Evolutionary conservation across 2,329 filamentous ascomycete genomes (phyloP).

Genomic region (Xylariales sp.): DNA sequence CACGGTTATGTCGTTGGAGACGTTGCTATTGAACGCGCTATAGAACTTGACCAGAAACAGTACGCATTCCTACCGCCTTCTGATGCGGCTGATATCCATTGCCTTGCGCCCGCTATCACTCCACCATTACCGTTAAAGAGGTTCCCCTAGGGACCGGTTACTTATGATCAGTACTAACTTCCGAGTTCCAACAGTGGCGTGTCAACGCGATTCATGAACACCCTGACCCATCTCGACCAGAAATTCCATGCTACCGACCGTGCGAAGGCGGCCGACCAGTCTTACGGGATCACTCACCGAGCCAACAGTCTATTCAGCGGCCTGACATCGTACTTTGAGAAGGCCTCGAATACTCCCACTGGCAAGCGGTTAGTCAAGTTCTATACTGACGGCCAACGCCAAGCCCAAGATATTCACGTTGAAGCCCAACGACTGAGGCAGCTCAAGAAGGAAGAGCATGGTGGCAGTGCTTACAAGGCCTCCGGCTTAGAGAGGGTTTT

Average conservation of each 20-base stretch:
- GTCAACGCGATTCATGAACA: slow-evolving; percentile 79
- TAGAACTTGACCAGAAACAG: slow-evolving; percentile 90
- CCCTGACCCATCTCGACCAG: slow-evolving; percentile 80
- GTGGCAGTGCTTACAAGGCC: slow-evolving; percentile 69
- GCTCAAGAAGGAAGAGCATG: slow-evolving; percentile 78
- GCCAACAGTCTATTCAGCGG: slow-evolving; percentile 74
- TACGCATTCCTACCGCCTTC: slow-evolving; percentile 3
- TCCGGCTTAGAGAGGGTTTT: slow-evolving; percentile 68
- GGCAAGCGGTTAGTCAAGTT: slow-evolving; percentile 89
- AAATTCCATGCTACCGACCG: slow-evolving; percentile 91
- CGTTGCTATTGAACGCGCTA: slow-evolving; percentile 80
- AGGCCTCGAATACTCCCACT: slow-evolving; percentile 86
- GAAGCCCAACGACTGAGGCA: slow-evolving; percentile 91
- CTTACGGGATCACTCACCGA: slow-evolving; percentile 82
- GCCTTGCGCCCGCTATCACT: not conserved
- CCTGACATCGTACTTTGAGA: slow-evolving; percentile 91
- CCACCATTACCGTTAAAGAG: no score
- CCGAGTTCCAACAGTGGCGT: slow-evolving; percentile 65
- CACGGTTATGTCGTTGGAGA: slow-evolving; percentile 89
- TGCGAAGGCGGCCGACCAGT: slow-evolving; percentile 84
- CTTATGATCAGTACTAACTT: slow-evolving; percentile 4
- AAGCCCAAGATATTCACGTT: slow-evolving; percentile 92
- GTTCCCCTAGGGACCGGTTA: no score
- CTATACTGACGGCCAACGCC: slow-evolving; percentile 85
- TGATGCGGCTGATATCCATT: not conserved